Base-by-base conservation (phyloP, 2,329 filamentous ascomycete species). In the Coniochaeta sp. region DNA sequence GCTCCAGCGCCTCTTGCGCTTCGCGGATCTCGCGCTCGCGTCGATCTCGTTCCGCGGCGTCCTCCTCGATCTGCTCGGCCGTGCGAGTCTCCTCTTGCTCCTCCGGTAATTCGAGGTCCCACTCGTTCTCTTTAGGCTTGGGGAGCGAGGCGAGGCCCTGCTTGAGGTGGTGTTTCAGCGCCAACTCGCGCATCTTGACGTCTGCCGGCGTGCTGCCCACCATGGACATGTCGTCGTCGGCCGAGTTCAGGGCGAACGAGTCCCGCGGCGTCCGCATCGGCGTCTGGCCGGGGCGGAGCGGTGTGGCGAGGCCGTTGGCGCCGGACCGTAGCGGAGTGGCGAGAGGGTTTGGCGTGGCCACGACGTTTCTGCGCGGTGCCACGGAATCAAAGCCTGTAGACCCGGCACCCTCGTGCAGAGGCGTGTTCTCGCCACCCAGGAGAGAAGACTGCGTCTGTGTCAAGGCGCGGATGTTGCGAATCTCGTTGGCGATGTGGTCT, bases 401-500 rank as follows among this genome's bases (percentile, higher is more conserved):
- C 3, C 84, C 87, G 52, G 82, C 77, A 6, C 91, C 91, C 69
- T 96, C 90, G 61, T 92, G 85, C 12, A 99, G 80, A 50, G 91
- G 90, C 0, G 92, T 93, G 68, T 98, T 98, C 65, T 99, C 95
- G 16, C 93, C 95, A 62, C 95, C 95, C 0, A 99, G 80, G 9
- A 99, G 79, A 10, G 91, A 96, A 22, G 95, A 98, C 68, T 98
- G 90, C 0, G 93, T 98, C 70, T 96, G 90, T 0, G 92, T 98
- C 57, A 97, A 79, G 8, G 95, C 91, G 65, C 90, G 86, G 55
- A 97, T 96, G 71, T 99, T 98, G 61, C 88, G 87, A 63, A 98
- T 93, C 74, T 99, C 95, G 72, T 98, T 99, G 65, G 93, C 92
- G 61, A 99, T 95, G 65, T 91, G 89, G 69, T 99, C 95, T 71